Evolutionary conservation across 2,329 filamentous ascomycete genomes (phyloP).

Genomic region (Calonectria ilicicola): DNA sequence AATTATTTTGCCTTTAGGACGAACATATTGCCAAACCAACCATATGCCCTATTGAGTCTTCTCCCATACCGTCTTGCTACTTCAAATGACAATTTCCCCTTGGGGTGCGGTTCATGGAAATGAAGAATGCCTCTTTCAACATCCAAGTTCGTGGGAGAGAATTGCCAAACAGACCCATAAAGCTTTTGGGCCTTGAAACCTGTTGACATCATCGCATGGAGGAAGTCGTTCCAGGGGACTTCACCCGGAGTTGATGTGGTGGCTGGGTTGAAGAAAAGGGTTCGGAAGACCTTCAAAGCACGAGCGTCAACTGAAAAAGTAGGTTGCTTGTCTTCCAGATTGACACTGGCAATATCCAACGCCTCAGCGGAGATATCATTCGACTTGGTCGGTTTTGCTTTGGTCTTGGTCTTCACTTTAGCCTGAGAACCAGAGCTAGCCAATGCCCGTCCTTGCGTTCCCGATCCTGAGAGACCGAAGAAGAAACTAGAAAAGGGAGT

Average conservation of each 20-base stretch:
- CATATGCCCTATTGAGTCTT: conserved; percentile 62
- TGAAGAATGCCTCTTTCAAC: conserved; percentile 64
- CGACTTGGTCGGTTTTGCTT: not conserved
- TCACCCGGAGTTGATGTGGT: conserved; percentile 57
- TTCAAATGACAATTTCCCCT: conserved; percentile 61
- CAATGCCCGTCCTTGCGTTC: not conserved
- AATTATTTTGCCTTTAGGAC: conserved; percentile 27
- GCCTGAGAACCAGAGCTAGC: not conserved
- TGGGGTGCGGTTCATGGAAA: conserved; percentile 71
- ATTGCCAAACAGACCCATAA: conserved; percentile 72
- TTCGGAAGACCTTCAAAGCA: conserved; percentile 50
- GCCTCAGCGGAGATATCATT: not conserved
- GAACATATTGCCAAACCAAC: conserved; percentile 63
- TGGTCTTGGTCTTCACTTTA: conserved; percentile 39
- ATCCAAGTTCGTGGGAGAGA: conserved; percentile 56
- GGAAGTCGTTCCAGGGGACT: conserved; percentile 64
- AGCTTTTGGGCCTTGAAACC: conserved; percentile 68
- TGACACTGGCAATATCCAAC: not conserved
- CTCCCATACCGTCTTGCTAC: conserved; percentile 60
- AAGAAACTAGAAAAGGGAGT: conserved; percentile 42
- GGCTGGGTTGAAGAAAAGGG: conserved; percentile 55
- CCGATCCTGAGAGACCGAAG: conserved; percentile 8
- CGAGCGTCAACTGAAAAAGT: conserved; percentile 45
- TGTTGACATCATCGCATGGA: conserved; percentile 61
- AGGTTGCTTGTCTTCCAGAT: conserved; percentile 8